phyloP scores from a whole-genome alignment of 208 protist genomes.

The Kentomonas sorsogonicus region DNA sequence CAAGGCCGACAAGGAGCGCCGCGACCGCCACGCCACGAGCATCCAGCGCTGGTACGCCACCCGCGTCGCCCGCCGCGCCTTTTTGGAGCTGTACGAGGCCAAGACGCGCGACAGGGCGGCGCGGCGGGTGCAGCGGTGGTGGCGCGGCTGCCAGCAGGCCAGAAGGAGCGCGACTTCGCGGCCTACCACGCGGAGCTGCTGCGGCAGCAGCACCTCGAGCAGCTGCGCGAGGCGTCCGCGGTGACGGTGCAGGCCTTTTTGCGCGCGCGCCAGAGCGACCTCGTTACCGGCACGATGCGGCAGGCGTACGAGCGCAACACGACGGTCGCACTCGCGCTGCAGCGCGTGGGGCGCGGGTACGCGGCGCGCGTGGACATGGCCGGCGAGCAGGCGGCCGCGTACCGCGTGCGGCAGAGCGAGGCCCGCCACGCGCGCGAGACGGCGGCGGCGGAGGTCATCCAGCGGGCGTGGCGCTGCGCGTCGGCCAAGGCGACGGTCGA shows the following conservation, averaged over 20 bases:
- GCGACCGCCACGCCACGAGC: constrained; percentile 30
- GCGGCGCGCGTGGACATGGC: constrained; percentile 30
- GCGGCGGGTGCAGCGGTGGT: constrained; percentile 49
- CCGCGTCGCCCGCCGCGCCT: constrained; percentile 39
- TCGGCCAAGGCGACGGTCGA: constrained; percentile 55
- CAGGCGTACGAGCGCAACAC: constrained; percentile 32
- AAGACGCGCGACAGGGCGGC: constrained; percentile 41
- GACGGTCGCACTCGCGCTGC: constrained; percentile 32
- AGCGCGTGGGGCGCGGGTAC: constrained; percentile 60
- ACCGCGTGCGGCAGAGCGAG: constrained; percentile 23
- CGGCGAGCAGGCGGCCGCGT: constrained; percentile 24
- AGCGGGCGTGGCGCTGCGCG: constrained; percentile 74
- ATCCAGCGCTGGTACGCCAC: constrained; percentile 72
- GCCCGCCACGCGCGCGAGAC: constrained; percentile 19
- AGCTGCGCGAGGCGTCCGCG: constrained; percentile 32
- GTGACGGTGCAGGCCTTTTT: constrained; percentile 47
- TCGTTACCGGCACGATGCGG: constrained; percentile 48
- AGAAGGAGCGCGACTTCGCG: constrained; percentile 57
- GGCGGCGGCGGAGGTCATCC: constrained; percentile 55
- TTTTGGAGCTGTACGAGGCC: constrained; percentile 32
- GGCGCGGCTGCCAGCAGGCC: constrained; percentile 32
- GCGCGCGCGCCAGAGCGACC: constrained; percentile 28
- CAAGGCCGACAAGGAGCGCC: constrained; percentile 44
- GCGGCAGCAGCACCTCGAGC: constrained; percentile 34
- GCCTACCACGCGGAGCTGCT: constrained; percentile 58